phyloP scores from a whole-genome alignment of 177 flowering plant genomes.

The Vitis hybrid region DNA sequence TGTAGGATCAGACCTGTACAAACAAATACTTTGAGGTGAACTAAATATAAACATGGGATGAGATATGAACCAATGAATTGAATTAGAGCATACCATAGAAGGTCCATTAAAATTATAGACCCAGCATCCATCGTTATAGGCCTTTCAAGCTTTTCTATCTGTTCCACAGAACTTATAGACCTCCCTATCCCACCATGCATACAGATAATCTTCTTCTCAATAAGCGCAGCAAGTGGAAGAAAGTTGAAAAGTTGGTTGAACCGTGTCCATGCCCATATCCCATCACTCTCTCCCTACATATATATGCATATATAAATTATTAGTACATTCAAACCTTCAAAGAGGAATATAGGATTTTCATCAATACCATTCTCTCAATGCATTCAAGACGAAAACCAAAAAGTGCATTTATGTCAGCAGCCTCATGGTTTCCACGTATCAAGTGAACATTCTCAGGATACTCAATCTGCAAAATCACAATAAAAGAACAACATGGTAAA shows the following conservation, averaged over 20 bases:
- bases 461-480: slow-evolving; percentile 66
- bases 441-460: slow-evolving; percentile 94
- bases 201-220: slow-evolving; percentile 97
- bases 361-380: slow-evolving; percentile 92
- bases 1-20: slow-evolving; percentile 96
- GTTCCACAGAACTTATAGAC: slow-evolving; percentile 89
- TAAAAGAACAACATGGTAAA: background rate
- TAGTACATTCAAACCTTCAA: slow-evolving; percentile 10
- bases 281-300: slow-evolving; percentile 92
- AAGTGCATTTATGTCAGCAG: slow-evolving; percentile 97
- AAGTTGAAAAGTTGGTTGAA: slow-evolving; percentile 96
- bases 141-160: slow-evolving; percentile 96
- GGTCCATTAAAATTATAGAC: slow-evolving; percentile 91
- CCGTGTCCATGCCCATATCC: slow-evolving; percentile 99
- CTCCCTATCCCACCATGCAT: slow-evolving; percentile 99
- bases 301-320: slow-evolving; percentile 6
- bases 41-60: background rate
- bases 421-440: slow-evolving; percentile 99
- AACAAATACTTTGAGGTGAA: background rate
- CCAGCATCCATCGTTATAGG: slow-evolving; percentile 99
- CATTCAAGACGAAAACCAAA: slow-evolving; percentile 99
- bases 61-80: background rate
- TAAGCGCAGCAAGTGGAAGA: slow-evolving; percentile 96
- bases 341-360: background rate
- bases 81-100: slow-evolving; percentile 61